Conservation (phyloP, 2,329 filamentous ascomycete genomes). For the Aspergillus floridensis region DNA sequence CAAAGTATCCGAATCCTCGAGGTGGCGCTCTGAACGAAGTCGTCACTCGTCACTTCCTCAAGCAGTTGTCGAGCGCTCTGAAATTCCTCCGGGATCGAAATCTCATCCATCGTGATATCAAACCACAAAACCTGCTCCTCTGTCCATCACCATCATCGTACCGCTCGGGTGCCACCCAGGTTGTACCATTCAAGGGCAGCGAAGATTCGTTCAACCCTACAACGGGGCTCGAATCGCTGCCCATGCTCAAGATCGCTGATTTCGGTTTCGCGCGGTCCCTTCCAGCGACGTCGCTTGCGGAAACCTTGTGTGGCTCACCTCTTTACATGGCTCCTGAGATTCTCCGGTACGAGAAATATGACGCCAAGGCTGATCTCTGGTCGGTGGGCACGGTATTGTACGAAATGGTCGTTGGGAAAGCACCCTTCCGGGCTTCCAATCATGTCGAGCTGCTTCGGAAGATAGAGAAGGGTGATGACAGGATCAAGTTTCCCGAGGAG, state of each 20-base stretch:
- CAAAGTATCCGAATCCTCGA: constrained; percentile 82
- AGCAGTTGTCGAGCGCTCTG: constrained; percentile 88
- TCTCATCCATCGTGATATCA: constrained; percentile 94
- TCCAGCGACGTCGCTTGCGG: constrained; percentile 84
- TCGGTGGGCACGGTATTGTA: constrained; percentile 93
- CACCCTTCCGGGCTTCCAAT: constrained; percentile 88
- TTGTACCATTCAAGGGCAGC: constrained; percentile 72
- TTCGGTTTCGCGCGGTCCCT: constrained; percentile 97
- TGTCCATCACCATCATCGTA: constrained; percentile 76
- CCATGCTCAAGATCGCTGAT: constrained; percentile 96
- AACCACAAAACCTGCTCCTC: constrained; percentile 91
- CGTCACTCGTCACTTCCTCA: constrained; percentile 91
- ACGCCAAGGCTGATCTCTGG: constrained; percentile 95
- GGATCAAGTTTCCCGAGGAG: constrained; percentile 77
- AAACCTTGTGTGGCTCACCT: constrained; percentile 93
- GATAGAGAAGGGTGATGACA: constrained; percentile 85
- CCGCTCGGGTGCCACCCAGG: constrained; percentile 58
- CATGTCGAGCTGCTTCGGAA: constrained; percentile 90
- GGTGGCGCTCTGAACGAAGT: constrained; percentile 92
- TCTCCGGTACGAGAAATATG: constrained; percentile 92
- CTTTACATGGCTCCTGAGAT: constrained; percentile 99
- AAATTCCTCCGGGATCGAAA: constrained; percentile 82
- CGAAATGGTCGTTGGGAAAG: constrained; percentile 88
- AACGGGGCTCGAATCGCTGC: constrained; percentile 76
- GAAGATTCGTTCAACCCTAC: constrained; percentile 77